phyloP scores from a whole-genome alignment of 1,284 basidiomycete genomes.

The Ustilago xerochloae region DNA sequence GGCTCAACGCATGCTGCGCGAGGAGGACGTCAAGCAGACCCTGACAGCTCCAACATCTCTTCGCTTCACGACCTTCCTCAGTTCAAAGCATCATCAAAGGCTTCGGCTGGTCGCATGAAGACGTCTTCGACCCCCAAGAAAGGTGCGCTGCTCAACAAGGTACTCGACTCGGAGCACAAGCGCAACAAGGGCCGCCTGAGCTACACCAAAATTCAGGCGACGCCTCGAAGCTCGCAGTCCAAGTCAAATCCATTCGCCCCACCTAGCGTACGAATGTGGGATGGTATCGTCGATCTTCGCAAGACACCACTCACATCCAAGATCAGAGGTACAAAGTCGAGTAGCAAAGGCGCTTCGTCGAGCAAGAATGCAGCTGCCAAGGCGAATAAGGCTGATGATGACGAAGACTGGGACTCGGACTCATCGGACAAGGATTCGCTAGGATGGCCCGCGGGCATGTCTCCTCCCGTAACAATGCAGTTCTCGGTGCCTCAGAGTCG shows the following conservation, averaged over 20 bases:
- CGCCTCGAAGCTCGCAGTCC: conserved; percentile 42
- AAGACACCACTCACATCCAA: conserved; percentile 72
- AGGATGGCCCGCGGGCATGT: conserved; percentile 76
- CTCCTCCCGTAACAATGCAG: conserved; percentile 84
- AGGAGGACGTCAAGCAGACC: conserved; percentile 18
- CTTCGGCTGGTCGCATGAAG: conserved; percentile 31
- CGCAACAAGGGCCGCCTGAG: conserved; percentile 42
- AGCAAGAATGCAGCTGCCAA: conserved; percentile 71
- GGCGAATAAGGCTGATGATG: conserved; percentile 34
- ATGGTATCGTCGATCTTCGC: conserved; percentile 79
- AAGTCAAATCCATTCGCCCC: conserved; percentile 60
- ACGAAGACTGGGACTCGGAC: conserved; percentile 53
- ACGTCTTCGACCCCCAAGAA: conserved; percentile 53
- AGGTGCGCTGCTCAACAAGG: conserved; percentile 49
- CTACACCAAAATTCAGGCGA: conserved; percentile 53
- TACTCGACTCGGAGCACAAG: conserved; percentile 55
- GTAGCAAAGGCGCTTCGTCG: conserved; percentile 60
- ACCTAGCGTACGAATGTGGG: conserved; percentile 72
- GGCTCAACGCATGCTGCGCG: conserved; percentile 12
- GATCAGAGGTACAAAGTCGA: conserved; percentile 39
- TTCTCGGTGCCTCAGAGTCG: conserved; percentile 79
- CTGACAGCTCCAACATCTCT: conserved; percentile 36
- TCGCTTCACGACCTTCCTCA: conserved; percentile 36
- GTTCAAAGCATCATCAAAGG: conserved; percentile 16
- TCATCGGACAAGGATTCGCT: conserved; percentile 70